Percentiles rank a stretch among this genome's conserved stretches.
Conservation (phyloP, 2,329 filamentous ascomycete species). For the Phaeomoniella chlamydospora region DNA sequence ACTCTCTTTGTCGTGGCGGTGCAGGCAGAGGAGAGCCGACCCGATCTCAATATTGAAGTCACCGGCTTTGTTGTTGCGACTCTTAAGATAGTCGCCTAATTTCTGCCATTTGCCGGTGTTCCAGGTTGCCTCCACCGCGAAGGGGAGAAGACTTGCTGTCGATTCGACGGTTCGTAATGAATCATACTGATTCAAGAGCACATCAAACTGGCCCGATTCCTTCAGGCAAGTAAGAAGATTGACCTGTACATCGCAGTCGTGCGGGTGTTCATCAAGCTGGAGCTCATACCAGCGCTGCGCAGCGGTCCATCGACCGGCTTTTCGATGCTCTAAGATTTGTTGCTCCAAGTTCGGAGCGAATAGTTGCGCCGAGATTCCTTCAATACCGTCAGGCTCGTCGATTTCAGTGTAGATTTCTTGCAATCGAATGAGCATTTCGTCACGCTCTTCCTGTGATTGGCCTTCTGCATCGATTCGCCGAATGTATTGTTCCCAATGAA, state of each 20-base stretch:
- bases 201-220: slow-evolving; percentile 89
- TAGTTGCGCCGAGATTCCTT: slow-evolving; percentile 81
- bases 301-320: slow-evolving; percentile 83
- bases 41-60: slow-evolving; percentile 80
- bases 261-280: slow-evolving; percentile 63
- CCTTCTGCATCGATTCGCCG: slow-evolving; percentile 29
- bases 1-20: slow-evolving; percentile 30
- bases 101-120: slow-evolving; percentile 69
- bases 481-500: slow-evolving; percentile 89
- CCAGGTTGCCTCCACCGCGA: slow-evolving; percentile 86
- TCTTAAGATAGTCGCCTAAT: slow-evolving; percentile 31
- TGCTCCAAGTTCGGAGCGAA: slow-evolving; percentile 83
- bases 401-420: slow-evolving; percentile 96
- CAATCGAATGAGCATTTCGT: slow-evolving; percentile 58
- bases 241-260: slow-evolving; percentile 62
- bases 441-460: slow-evolving; percentile 30
- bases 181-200: slow-evolving; percentile 74
- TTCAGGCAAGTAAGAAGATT: slow-evolving; percentile 79
- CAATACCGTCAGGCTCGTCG: slow-evolving; percentile 91
- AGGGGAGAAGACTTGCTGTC: slow-evolving; percentile 56
- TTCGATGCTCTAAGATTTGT: slow-evolving; percentile 82
- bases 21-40: slow-evolving; percentile 47
- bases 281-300: slow-evolving; percentile 98
- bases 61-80: slow-evolving; percentile 46
- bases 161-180: slow-evolving; percentile 44